A percentile compares a stretch with the other conserved stretches of the same genome.
phyloP scores from a whole-genome alignment of 2,329 filamentous ascomycete genomes.

The Cercospora janseana region DNA sequence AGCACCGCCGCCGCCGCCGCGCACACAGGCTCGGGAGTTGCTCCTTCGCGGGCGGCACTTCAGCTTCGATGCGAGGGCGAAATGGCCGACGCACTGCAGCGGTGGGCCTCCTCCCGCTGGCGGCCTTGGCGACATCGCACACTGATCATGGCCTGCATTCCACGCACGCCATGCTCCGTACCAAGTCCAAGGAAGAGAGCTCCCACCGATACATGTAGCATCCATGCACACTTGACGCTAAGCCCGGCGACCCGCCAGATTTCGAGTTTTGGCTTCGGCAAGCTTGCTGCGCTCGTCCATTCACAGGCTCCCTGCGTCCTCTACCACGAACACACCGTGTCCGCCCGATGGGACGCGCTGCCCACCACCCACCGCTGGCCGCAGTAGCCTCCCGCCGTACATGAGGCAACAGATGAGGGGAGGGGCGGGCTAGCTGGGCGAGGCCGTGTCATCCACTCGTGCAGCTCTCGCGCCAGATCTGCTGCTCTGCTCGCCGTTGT shows the following conservation, averaged over 20 bases:
- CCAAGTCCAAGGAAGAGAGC: constrained; percentile 2
- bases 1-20: not conserved
- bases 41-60: constrained; percentile 1
- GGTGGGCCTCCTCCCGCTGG: not conserved
- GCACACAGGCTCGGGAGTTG: not conserved
- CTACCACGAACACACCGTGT: no score
- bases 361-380: no score
- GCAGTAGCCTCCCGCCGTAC: constrained; percentile 3
- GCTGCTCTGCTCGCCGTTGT: not conserved
- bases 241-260: no score
- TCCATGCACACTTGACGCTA: constrained; percentile 1
- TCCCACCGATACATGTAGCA: constrained; percentile 1
- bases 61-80: not conserved
- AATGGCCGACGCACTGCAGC: not conserved
- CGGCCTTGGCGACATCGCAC: no score
- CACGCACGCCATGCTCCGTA: no score
- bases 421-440: constrained; percentile 3
- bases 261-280: no score
- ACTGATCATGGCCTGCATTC: not conserved
- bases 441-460: no score
- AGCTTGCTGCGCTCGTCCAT: no score
- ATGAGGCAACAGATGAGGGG: no score
- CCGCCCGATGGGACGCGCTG: no score
- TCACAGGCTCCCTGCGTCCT: no score
- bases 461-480: no score